These are phyloP conservation scores for Citrus hindsii DNA, from an alignment of 345 rosid species.

Conservation along the genomic window DNA sequence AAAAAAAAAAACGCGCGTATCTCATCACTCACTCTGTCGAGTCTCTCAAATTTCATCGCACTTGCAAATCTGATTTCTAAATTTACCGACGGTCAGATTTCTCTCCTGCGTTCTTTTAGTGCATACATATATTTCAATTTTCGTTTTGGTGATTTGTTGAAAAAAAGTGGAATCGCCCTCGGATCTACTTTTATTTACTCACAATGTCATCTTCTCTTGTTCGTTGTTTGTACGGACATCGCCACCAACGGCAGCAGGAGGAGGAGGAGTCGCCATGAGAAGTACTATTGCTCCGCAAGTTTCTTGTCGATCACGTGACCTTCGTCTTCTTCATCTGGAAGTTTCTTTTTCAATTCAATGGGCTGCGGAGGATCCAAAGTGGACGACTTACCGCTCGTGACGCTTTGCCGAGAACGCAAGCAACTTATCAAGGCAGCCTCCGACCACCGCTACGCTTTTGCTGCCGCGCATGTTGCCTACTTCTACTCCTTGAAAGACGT, in stretches of 20 bases:
- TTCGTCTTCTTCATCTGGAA: background rate
- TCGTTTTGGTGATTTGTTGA: background rate
- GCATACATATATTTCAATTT: background rate
- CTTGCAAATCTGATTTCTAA: background rate
- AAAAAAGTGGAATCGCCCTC: constrained; percentile 2
- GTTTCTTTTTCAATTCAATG: constrained; percentile 31
- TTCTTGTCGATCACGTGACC: background rate
- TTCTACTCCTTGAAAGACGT: constrained; percentile 65
- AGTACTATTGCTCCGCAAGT: background rate
- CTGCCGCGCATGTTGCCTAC: constrained; percentile 82
- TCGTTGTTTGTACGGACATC: constrained; percentile 3
- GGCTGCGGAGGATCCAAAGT: constrained; percentile 94
- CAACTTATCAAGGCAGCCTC: constrained; percentile 67
- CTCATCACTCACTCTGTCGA: constrained; percentile 1
- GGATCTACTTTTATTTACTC: constrained; percentile 9
- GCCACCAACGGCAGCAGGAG: background rate
- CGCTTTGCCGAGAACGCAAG: constrained; percentile 74
- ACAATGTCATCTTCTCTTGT: constrained; percentile 23
- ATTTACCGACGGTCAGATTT: constrained; percentile 40
- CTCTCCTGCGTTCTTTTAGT: background rate
- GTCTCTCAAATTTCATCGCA: constrained; percentile 10
- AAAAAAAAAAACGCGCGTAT: constrained; percentile 7
- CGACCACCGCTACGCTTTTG: constrained; percentile 68
- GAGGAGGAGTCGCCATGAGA: constrained; percentile 21
- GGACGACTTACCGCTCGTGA: constrained; percentile 69